These are phyloP conservation scores for Ilyonectria mors-panacis DNA, from an alignment of 2,329 filamentous ascomycete species.

Conservation along the genomic window DNA sequence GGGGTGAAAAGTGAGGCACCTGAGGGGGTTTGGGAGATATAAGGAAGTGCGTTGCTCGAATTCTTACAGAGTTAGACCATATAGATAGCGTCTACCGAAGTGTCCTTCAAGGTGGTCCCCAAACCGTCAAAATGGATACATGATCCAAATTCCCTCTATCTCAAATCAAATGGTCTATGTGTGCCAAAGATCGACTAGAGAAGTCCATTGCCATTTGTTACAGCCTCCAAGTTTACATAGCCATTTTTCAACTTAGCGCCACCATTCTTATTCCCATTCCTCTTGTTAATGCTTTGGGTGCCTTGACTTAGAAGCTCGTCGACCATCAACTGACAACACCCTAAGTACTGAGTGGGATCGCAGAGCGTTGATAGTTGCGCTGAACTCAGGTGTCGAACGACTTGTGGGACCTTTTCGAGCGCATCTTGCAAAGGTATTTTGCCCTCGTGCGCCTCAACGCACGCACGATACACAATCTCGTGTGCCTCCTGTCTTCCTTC, in stretches of 20 bases:
- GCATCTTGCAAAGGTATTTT: constrained; percentile 23
- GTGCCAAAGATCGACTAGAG: too few species aligned
- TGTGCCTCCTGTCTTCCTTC: constrained; percentile 69
- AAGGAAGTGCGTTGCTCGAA: background rate
- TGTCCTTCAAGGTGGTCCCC: background rate
- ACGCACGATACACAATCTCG: constrained; percentile 70
- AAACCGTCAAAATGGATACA: too few species aligned
- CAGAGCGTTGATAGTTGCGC: constrained; percentile 24
- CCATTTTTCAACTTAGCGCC: background rate
- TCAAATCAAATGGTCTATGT: too few species aligned
- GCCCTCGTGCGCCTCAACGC: constrained; percentile 41
- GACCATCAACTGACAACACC: constrained; percentile 37
- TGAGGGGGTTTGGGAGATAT: background rate
- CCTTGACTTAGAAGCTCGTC: constrained; percentile 26
- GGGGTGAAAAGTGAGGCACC: background rate
- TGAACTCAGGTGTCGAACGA: constrained; percentile 15
- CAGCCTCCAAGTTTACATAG: background rate
- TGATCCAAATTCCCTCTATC: too few species aligned
- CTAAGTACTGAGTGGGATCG: constrained; percentile 36
- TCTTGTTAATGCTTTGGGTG: background rate
- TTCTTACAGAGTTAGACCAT: background rate
- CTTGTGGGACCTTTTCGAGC: constrained; percentile 13
- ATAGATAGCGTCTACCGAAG: background rate
- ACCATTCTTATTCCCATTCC: background rate
- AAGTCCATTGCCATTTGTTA: too few species aligned